phyloP scores from a whole-genome alignment of 495 filamentous ascomycete genomes.

The Penicillium desertorum region DNA sequence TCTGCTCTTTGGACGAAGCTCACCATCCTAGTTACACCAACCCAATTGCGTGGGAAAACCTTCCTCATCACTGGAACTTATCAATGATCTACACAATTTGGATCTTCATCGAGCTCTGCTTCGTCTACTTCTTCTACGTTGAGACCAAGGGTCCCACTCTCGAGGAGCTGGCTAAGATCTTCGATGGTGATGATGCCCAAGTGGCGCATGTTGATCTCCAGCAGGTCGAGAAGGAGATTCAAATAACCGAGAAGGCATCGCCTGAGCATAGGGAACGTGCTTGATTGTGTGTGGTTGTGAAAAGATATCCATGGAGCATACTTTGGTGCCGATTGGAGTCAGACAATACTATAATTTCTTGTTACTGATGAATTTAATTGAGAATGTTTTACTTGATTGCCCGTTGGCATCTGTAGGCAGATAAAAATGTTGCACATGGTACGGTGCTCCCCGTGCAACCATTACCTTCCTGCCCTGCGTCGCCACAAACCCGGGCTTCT shows the following conservation, averaged over 20 bases:
- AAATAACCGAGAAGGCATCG: constrained; percentile 6
- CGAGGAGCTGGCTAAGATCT: constrained; percentile 62
- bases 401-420: too few relatives aligned
- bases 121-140: constrained; percentile 64
- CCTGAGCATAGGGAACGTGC: constrained; percentile 1
- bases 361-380: background rate
- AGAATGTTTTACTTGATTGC: background rate
- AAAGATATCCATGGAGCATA: background rate
- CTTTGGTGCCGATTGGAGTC: background rate
- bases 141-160: constrained; percentile 64
- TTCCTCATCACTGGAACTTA: constrained; percentile 53
- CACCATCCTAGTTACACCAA: constrained; percentile 35
- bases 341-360: background rate
- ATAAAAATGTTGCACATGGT: too few relatives aligned
- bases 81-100: constrained; percentile 60
- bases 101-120: constrained; percentile 57
- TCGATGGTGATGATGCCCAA: constrained; percentile 55
- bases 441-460: too few relatives aligned
- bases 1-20: background rate
- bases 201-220: constrained; percentile 32
- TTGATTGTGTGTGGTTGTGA: background rate
- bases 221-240: constrained; percentile 22
- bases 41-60: constrained; percentile 55
- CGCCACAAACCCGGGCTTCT: too few relatives aligned
- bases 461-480: too few relatives aligned